Conservation (phyloP, 2,329 filamentous ascomycete species). For the Colletotrichum sidae region DNA sequence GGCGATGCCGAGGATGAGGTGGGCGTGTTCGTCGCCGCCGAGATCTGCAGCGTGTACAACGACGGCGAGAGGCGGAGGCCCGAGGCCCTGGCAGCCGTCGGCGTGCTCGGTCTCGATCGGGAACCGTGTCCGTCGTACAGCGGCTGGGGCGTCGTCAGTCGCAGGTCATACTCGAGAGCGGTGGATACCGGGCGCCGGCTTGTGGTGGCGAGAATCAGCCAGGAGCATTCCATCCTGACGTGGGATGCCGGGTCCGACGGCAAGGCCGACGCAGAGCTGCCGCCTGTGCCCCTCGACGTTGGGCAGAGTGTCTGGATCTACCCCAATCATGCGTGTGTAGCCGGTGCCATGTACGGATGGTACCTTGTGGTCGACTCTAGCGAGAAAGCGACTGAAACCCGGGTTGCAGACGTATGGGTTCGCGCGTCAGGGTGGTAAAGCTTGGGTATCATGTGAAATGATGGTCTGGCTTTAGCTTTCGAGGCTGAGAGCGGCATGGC, state of each 20-base stretch:
- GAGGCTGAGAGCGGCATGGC: neutral
- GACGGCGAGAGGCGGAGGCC: conserved; percentile 43
- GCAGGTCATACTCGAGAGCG: conserved; percentile 39
- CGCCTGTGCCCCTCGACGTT: conserved; percentile 55
- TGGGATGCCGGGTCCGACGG: conserved; percentile 56
- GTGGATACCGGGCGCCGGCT: conserved; percentile 45
- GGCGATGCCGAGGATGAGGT: conserved; percentile 57
- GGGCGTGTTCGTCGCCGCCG: conserved; percentile 67
- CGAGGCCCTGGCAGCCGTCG: conserved; percentile 69
- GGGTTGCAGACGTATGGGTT: neutral
- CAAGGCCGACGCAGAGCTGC: conserved; percentile 26
- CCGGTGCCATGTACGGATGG: conserved; percentile 69
- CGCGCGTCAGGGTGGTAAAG: conserved; percentile 1
- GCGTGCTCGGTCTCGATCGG: conserved; percentile 68
- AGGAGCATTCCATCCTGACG: conserved; percentile 71
- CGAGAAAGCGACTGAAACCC: fast-evolving
- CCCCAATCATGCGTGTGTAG: conserved; percentile 75
- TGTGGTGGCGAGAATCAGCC: conserved; percentile 71
- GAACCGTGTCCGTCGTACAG: conserved; percentile 71
- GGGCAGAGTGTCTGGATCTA: conserved; percentile 56
- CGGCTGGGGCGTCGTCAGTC: conserved; percentile 70
- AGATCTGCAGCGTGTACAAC: conserved; percentile 71
- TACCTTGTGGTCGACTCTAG: conserved; percentile 63
- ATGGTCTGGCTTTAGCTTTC: neutral
- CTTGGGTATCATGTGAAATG: neutral